Conservation (phyloP, 163 green algal species). For the Scenedesmus sp. region DNA sequence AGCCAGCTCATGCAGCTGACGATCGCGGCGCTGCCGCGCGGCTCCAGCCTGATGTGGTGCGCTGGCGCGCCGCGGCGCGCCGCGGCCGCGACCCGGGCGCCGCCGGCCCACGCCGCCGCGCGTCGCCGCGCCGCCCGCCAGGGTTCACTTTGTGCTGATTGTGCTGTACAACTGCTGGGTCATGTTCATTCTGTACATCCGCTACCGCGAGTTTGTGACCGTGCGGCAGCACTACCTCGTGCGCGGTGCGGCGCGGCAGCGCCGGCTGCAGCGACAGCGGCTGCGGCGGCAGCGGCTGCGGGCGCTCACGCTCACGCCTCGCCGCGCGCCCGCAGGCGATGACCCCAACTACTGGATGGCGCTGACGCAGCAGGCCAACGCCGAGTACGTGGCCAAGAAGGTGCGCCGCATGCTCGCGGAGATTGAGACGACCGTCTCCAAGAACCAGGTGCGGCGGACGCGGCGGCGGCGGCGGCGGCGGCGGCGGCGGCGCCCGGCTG, state of each 20-base stretch:
- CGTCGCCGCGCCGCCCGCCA: background rate
- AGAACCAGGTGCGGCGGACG: constrained; percentile 2
- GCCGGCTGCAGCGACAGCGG: background rate
- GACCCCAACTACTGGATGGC: constrained; percentile 47
- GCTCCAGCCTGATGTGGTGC: constrained; percentile 49
- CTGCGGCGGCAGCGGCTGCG: background rate
- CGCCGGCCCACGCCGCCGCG: background rate
- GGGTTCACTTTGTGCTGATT: constrained; percentile 54
- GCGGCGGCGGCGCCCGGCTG: too few relatives aligned
- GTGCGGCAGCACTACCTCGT: constrained; percentile 54
- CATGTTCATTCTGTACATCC: constrained; percentile 50
- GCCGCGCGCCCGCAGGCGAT: constrained; percentile 42
- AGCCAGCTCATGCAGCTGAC: constrained; percentile 47
- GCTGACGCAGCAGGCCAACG: constrained; percentile 33
- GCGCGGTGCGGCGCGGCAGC: constrained; percentile 30
- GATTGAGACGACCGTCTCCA: background rate
- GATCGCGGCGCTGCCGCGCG: constrained; percentile 44
- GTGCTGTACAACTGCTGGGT: constrained; percentile 50
- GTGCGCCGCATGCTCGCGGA: constrained; percentile 20
- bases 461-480: too few relatives aligned
- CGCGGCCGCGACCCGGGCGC: too few relatives aligned
- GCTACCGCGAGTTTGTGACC: constrained; percentile 54
- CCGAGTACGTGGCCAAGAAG: constrained; percentile 20
- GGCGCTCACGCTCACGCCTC: too few relatives aligned
- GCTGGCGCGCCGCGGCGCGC: background rate